Base-by-base conservation (phyloP, 1,139 yeast genomes). In the Yamadazyma triangularis region DNA sequence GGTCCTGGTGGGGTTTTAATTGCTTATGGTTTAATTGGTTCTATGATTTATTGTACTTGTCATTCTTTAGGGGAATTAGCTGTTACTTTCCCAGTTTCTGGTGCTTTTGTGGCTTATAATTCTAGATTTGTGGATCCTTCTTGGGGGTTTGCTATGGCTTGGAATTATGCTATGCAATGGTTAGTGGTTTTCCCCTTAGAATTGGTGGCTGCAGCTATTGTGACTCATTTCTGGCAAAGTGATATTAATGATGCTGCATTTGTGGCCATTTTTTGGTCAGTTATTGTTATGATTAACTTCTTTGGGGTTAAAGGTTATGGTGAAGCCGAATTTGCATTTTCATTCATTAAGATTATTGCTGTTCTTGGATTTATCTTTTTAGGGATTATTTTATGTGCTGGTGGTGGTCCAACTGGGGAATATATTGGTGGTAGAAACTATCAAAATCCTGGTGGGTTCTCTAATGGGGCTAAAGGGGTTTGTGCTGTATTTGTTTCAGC, bases 1-100 rank as follows among this genome's bases (percentile, higher is more conserved):
- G 95, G 95, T 2, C 88, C 95, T 2, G 87, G 77, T 0, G 81
- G 84, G 27, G 60, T 87, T 27, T 60, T 87, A 27, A 63, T 86
- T 24, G 89, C 83, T 3, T 84, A 75, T 48, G 42, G 54, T 25
- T 53, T 65, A 34, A 58, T 64, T 40, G 70, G 69, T 42, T 38
- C 53, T 31, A 64, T 66, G 70, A 64, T 67, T 37, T 80, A 76
- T 59, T 71, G 80, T 50, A 79, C 84, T 12, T 79, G 80, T 53
- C 83, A 79, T 45, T 75, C 85, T 22, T 61, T 83, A 37, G 86
- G 87, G 41, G 91, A 82, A 55, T 59, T 83, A 45, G 79, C 84
- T 28, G 77, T 81, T 27, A 69, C 80, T 15, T 80, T 74, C 63
- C 89, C 91, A 8, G 78, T 79, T 30, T 70, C 83, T 25, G 89